A percentile compares a stretch with the other conserved stretches of the same genome.
phyloP scores from a whole-genome alignment of 768 basidiomycete genomes.

The Tubosaeta brunneosetosa region DNA sequence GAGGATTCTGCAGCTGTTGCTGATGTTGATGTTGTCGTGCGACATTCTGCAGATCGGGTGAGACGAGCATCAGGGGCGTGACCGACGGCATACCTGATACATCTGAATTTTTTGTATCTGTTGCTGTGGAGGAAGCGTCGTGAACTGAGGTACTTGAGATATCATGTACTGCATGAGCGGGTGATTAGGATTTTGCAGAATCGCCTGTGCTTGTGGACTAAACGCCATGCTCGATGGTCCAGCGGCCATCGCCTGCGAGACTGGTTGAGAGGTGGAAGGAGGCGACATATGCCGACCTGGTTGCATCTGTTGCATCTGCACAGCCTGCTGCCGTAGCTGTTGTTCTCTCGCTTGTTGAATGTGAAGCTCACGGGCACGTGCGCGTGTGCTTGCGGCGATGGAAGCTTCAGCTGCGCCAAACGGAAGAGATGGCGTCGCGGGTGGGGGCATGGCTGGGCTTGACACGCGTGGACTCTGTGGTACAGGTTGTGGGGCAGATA shows the following conservation, averaged over 20 bases:
- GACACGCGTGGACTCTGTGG: slow-evolving; percentile 32
- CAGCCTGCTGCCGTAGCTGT: slow-evolving; percentile 31
- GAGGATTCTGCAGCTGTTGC: slow-evolving; percentile 29
- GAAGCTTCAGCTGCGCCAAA: slow-evolving; percentile 32
- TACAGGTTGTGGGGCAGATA: slow-evolving; percentile 12
- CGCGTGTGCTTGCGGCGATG: slow-evolving; percentile 28
- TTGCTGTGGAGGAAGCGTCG: slow-evolving; percentile 42
- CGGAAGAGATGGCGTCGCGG: slow-evolving; percentile 27
- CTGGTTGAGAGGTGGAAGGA: slow-evolving; percentile 25
- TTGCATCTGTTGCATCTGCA: slow-evolving; percentile 34
- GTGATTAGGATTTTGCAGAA: slow-evolving; percentile 54
- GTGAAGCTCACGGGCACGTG: slow-evolving; percentile 34
- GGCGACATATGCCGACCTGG: slow-evolving; percentile 42
- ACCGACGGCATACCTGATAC: slow-evolving; percentile 41
- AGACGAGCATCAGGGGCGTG: slow-evolving; percentile 1
- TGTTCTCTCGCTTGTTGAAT: slow-evolving; percentile 33
- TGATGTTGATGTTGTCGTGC: slow-evolving; percentile 30
- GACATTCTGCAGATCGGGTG: slow-evolving; percentile 8
- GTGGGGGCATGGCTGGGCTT: slow-evolving; percentile 30
- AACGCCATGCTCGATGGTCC: slow-evolving; percentile 20
- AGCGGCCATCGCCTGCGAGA: slow-evolving; percentile 13
- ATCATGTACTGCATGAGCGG: slow-evolving; percentile 56
- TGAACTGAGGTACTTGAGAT: slow-evolving; percentile 50
- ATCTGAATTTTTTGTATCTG: slow-evolving; percentile 58
- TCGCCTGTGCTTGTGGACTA: slow-evolving; percentile 36